Conservation (phyloP, 2,329 filamentous ascomycete species). For the Dothidotthia symphoricarpi region DNA sequence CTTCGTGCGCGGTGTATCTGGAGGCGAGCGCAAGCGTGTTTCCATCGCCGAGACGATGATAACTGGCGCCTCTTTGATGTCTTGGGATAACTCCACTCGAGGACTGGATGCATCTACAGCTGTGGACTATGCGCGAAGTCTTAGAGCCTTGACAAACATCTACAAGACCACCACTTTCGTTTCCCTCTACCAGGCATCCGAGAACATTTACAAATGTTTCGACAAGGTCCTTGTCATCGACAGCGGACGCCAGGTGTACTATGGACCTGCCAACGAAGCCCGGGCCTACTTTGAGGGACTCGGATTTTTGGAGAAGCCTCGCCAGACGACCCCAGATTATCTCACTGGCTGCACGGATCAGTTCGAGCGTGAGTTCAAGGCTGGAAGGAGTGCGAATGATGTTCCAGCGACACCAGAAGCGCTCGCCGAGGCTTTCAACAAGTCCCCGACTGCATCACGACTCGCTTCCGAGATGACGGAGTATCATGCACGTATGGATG, state of each 20-base stretch:
- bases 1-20: conserved; percentile 74
- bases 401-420: conserved; percentile 67
- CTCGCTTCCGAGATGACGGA: conserved; percentile 65
- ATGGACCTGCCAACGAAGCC: conserved; percentile 66
- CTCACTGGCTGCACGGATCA: conserved; percentile 79
- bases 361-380: conserved; percentile 75
- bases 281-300: conserved; percentile 73
- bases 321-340: conserved; percentile 80
- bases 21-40: conserved; percentile 76
- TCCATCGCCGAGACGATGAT: conserved; percentile 81
- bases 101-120: conserved; percentile 52
- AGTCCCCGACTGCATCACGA: conserved; percentile 58
- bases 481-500: conserved; percentile 64
- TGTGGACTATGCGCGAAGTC: conserved; percentile 50
- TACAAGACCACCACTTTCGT: conserved; percentile 84
- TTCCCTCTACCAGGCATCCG: conserved; percentile 80
- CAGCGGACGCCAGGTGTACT: conserved; percentile 71
- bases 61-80: conserved; percentile 67
- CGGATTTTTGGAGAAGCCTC: conserved; percentile 70
- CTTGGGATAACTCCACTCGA: conserved; percentile 57
- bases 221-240: conserved; percentile 85
- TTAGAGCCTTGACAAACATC: conserved; percentile 69
- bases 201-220: conserved; percentile 76
- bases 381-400: conserved; percentile 63
- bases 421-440: conserved; percentile 67